phyloP scores from a whole-genome alignment of 2,329 filamentous ascomycete genomes.

The Beauveria varroae region DNA sequence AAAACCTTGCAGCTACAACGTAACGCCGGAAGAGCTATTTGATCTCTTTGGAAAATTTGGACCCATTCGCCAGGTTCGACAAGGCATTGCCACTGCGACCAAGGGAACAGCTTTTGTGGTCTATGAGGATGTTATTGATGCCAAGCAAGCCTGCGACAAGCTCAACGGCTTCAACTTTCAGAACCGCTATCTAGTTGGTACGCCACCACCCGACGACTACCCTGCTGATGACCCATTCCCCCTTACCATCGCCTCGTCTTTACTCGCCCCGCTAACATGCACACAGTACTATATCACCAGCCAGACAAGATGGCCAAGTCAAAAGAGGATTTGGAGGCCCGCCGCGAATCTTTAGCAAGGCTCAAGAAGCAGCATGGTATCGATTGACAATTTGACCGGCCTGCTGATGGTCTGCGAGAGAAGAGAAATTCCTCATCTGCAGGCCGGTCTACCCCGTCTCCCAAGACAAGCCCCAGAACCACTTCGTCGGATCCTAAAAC shows the following conservation, averaged over 20 bases:
- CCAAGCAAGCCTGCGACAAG: slow-evolving; percentile 98
- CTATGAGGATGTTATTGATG: slow-evolving; percentile 98
- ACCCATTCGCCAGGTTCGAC: slow-evolving; percentile 93
- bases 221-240: not conserved
- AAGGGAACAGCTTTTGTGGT: slow-evolving; percentile 99
- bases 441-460: slow-evolving; percentile 48
- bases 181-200: slow-evolving; percentile 96
- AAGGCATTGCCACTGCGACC: slow-evolving; percentile 93
- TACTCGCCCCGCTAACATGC: slow-evolving; percentile 2
- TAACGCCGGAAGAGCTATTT: slow-evolving; percentile 95
- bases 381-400: slow-evolving; percentile 83
- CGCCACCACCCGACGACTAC: slow-evolving; percentile 28
- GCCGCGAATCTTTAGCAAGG: slow-evolving; percentile 95
- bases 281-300: slow-evolving; percentile 54
- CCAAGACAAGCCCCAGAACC: slow-evolving; percentile 31
- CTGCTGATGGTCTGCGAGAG: slow-evolving; percentile 44
- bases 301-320: slow-evolving; percentile 66
- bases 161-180: slow-evolving; percentile 99
- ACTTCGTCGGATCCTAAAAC: slow-evolving; percentile 34
- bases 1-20: slow-evolving; percentile 71
- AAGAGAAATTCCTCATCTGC: slow-evolving; percentile 42
- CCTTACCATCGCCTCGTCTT: not conserved
- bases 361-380: slow-evolving; percentile 97
- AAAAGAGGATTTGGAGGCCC: slow-evolving; percentile 88
- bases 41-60: slow-evolving; percentile 98